Conservation (phyloP, 345 rosid genomes). For the Mallotus nudiflorus region DNA sequence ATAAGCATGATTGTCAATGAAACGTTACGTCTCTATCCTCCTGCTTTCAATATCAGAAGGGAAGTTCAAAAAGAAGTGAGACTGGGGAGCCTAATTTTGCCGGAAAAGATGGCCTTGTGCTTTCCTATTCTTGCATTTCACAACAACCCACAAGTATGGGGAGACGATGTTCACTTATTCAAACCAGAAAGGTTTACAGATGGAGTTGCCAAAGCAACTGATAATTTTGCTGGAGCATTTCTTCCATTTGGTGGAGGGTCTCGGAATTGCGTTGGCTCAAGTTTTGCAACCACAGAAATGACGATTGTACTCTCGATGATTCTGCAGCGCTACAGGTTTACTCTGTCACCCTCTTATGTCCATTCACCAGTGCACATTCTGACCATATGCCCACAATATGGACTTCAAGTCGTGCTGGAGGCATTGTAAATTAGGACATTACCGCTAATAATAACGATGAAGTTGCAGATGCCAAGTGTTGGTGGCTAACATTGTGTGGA, state of each 20-base stretch:
- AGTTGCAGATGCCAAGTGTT: background rate
- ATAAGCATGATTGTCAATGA: conserved; percentile 26
- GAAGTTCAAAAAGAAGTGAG: conserved; percentile 8
- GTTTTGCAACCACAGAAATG: conserved; percentile 19
- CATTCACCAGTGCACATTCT: conserved; percentile 8
- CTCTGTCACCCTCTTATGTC: conserved; percentile 16
- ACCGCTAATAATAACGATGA: background rate
- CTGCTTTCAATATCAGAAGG: conserved; percentile 2
- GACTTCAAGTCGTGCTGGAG: conserved; percentile 17
- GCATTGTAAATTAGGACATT: conserved; percentile 1
- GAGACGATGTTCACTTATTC: conserved; percentile 19
- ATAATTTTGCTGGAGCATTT: background rate
- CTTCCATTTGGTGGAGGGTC: conserved; percentile 22
- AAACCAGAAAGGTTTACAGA: conserved; percentile 22
- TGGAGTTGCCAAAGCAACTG: conserved; percentile 19
- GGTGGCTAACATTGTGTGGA: too few species aligned
- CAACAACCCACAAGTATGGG: conserved; percentile 7
- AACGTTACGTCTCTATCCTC: conserved; percentile 14
- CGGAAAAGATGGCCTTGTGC: background rate
- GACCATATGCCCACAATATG: conserved; percentile 12
- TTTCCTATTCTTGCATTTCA: conserved; percentile 12
- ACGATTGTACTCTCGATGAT: conserved; percentile 23
- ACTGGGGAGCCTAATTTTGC: conserved; percentile 7
- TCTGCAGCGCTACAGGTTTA: conserved; percentile 16
- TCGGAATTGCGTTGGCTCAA: conserved; percentile 19